Percentiles rank a stretch among this genome's conserved stretches.
Evolutionary conservation across 495 filamentous ascomycete genomes (phyloP).

Genomic region (Articulospora tetracladia): DNA sequence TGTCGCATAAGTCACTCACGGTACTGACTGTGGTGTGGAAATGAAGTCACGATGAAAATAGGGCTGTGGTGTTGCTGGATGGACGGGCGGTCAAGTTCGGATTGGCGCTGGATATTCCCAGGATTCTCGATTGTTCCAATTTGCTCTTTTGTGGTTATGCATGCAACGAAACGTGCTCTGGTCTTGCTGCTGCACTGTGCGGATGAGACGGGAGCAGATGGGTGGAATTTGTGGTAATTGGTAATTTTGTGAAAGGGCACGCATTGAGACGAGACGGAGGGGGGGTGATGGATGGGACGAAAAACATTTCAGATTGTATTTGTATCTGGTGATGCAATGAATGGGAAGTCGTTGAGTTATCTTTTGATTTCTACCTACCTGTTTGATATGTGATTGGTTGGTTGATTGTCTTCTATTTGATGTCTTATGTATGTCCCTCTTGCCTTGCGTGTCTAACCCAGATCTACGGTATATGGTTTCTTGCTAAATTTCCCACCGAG

Average conservation of each 20-base stretch:
- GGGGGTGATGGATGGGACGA: neutral
- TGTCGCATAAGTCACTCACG: constrained; percentile 10
- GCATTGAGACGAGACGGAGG: neutral
- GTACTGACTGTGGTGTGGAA: neutral
- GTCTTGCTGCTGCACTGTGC: neutral
- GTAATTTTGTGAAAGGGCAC: constrained; percentile 11
- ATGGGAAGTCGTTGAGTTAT: neutral
- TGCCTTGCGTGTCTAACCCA: no score
- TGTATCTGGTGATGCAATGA: constrained; percentile 7
- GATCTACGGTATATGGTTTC: no score
- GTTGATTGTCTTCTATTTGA: no score
- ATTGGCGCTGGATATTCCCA: constrained; percentile 25
- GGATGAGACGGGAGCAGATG: neutral
- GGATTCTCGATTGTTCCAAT: constrained; percentile 7
- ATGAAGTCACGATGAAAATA: neutral
- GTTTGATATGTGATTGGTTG: no score
- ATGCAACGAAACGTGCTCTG: neutral
- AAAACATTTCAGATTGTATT: constrained; percentile 6
- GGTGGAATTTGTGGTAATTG: constrained; percentile 13
- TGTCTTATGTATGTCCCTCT: no score
- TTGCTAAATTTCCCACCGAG: no score
- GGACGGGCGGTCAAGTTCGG: constrained; percentile 13
- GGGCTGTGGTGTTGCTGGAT: neutral
- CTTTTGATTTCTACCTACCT: no score
- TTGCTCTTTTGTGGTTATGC: constrained; percentile 9